Evolutionary conservation across 2,329 filamentous ascomycete species (phyloP).

Genomic region (Botrytis sinoallii): DNA sequence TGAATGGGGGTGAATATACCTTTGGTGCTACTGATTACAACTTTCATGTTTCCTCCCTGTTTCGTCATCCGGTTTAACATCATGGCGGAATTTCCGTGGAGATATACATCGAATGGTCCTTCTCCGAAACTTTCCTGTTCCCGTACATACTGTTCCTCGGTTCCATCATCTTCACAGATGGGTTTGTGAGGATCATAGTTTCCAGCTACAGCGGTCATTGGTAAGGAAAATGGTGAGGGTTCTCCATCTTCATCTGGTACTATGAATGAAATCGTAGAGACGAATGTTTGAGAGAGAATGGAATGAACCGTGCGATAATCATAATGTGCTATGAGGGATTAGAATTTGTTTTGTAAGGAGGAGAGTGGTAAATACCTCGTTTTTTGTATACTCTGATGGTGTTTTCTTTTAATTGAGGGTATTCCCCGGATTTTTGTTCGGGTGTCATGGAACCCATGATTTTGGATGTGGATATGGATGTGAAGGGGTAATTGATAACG

Average conservation of each 20-base stretch:
- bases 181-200: conserved; percentile 4
- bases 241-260: conserved; percentile 6
- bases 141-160: background rate
- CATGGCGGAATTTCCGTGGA: conserved; percentile 21
- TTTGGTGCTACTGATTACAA: background rate
- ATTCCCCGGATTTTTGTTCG: background rate
- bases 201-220: background rate
- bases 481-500: background rate
- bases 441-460: background rate
- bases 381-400: conserved; percentile 6
- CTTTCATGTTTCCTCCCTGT: background rate
- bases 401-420: background rate
- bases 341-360: background rate
- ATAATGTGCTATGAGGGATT: background rate
- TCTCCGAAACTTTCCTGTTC: conserved; percentile 3
- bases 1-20: background rate
- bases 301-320: background rate
- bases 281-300: conserved; percentile 34
- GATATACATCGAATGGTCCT: conserved; percentile 17
- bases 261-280: conserved; percentile 44
- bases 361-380: background rate
- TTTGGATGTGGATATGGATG: background rate
- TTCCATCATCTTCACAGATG: conserved; percentile 17
- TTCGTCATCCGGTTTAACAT: conserved; percentile 14
- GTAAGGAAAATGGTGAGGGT: background rate